A percentile compares a stretch with the other conserved stretches of the same genome.
phyloP scores from a whole-genome alignment of 331 rosid genomes.

The Acacia pycnantha region DNA sequence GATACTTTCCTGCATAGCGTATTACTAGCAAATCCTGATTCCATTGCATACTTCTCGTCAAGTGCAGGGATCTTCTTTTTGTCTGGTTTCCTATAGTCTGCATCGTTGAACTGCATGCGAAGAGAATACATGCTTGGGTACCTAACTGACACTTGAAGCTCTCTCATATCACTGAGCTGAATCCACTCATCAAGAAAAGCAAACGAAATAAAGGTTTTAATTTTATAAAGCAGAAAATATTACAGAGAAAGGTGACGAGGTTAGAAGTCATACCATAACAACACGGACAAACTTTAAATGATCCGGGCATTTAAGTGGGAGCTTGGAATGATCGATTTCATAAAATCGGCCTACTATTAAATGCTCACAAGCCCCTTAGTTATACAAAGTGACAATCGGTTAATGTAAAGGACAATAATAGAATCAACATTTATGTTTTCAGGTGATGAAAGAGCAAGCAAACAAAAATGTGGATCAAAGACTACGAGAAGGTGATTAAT shows the following conservation, averaged over 20 bases:
- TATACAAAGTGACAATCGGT: not conserved
- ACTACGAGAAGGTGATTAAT: not conserved
- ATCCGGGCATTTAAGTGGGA: constrained; percentile 46
- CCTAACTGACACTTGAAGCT: constrained; percentile 51
- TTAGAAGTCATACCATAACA: constrained; percentile 49
- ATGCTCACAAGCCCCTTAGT: constrained; percentile 43
- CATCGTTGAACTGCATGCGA: constrained; percentile 47
- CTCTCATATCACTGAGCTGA: constrained; percentile 60
- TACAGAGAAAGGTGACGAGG: not conserved
- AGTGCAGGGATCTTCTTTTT: constrained; percentile 62
- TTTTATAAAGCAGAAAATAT: not conserved
- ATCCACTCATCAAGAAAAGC: not conserved
- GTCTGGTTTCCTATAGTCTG: constrained; percentile 30
- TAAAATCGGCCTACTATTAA: constrained; percentile 61
- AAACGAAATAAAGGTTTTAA: not conserved
- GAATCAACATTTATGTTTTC: not conserved
- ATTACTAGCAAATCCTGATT: constrained; percentile 47
- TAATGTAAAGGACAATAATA: constrained; percentile 7
- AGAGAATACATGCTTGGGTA: constrained; percentile 80
- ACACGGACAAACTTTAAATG: constrained; percentile 52
- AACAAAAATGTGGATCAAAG: not conserved
- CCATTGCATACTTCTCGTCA: constrained; percentile 63
- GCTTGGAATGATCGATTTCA: constrained; percentile 63
- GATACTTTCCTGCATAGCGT: constrained; percentile 55
- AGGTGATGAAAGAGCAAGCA: not conserved